phyloP scores from a whole-genome alignment of 2,329 filamentous ascomycete genomes.

The Elsinoe ampelina region DNA sequence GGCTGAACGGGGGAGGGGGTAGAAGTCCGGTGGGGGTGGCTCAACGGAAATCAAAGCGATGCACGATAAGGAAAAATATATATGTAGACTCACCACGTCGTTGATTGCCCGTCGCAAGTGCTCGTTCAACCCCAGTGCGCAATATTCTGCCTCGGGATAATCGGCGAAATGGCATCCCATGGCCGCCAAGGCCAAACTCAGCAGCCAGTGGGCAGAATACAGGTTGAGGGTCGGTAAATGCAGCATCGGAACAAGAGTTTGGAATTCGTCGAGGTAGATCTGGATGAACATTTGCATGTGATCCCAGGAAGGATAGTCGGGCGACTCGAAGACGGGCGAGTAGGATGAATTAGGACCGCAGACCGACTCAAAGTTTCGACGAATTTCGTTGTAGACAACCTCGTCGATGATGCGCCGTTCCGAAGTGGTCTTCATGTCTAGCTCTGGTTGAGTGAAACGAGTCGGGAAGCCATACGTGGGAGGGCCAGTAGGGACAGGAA shows the following conservation, averaged over 20 bases:
- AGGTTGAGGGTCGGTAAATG: conserved; percentile 20
- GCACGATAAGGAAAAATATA: not conserved
- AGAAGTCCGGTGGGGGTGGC: conserved; percentile 1
- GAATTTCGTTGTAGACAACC: conserved; percentile 16
- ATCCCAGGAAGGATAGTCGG: conserved; percentile 20
- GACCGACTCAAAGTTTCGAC: conserved; percentile 16
- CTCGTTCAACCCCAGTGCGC: conserved; percentile 15
- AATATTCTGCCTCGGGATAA: conserved; percentile 14
- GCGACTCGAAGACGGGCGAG: conserved; percentile 17
- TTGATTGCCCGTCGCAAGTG: conserved; percentile 16
- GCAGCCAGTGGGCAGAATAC: conserved; percentile 17
- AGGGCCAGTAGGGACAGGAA: not conserved
- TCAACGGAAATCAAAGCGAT: conserved; percentile 4
- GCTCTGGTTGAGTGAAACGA: conserved; percentile 11
- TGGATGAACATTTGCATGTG: conserved; percentile 21
- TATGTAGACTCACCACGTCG: conserved; percentile 12
- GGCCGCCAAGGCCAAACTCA: conserved; percentile 23
- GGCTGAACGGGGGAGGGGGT: conserved; percentile 3
- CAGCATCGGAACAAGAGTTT: conserved; percentile 25
- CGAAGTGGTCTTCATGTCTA: not conserved
- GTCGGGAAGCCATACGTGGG: conserved; percentile 13
- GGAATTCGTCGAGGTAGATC: conserved; percentile 24
- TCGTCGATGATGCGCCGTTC: conserved; percentile 13
- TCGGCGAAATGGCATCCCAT: conserved; percentile 23
- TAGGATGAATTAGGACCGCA: conserved; percentile 11